A percentile compares a stretch with the other conserved stretches of the same genome.
Conservation (phyloP, 2,329 filamentous ascomycete genomes). For the Dactylonectria macrodidyma region DNA sequence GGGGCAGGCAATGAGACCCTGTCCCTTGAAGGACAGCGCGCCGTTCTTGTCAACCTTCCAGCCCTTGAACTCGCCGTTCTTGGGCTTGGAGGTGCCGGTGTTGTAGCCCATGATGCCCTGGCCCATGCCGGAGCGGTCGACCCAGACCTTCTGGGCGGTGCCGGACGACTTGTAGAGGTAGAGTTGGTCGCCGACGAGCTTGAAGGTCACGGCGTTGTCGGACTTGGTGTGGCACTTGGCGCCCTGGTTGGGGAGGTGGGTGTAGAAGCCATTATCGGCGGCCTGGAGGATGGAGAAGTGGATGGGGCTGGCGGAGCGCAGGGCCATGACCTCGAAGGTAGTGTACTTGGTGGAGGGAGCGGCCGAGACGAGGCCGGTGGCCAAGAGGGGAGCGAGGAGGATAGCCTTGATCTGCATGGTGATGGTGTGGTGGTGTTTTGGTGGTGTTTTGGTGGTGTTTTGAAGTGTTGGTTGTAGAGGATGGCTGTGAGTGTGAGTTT, state of each 20-base stretch:
- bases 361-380: constrained; percentile 48
- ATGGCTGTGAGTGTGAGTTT: not conserved
- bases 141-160: constrained; percentile 64
- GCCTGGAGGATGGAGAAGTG: constrained; percentile 65
- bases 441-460: not conserved
- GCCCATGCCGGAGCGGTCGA: constrained; percentile 72
- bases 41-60: constrained; percentile 61
- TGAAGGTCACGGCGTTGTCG: constrained; percentile 65
- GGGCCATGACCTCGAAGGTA: constrained; percentile 64
- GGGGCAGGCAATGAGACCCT: constrained; percentile 68
- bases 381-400: constrained; percentile 44
- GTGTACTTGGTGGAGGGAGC: constrained; percentile 44
- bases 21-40: constrained; percentile 63
- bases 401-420: constrained; percentile 50
- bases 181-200: constrained; percentile 60
- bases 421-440: constrained; percentile 15
- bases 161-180: constrained; percentile 60
- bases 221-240: constrained; percentile 63
- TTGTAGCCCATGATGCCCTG: constrained; percentile 69
- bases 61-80: constrained; percentile 61
- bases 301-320: constrained; percentile 64
- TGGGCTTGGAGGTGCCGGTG: constrained; percentile 56
- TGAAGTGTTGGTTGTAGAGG: not conserved
- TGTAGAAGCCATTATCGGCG: constrained; percentile 57
- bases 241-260: constrained; percentile 60